Base-by-base conservation (phyloP, 768 basidiomycete species). In the Tephrocybe sp. region DNA sequence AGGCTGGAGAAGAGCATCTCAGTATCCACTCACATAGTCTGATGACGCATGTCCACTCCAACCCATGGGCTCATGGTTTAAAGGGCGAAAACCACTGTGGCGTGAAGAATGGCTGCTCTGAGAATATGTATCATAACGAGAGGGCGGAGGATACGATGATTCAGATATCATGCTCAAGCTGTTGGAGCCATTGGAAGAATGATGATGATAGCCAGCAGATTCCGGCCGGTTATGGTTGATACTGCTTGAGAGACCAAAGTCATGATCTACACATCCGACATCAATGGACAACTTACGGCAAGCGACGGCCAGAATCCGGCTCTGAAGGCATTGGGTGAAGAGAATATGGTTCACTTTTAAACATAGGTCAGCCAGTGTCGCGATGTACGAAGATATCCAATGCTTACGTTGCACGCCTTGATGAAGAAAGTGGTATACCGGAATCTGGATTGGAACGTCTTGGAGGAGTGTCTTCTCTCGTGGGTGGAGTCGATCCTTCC, bases 401-500 rank as follows among this genome's bases (percentile, higher is more conserved):
- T 33, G 59, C 68, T 61, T 59, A 77, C 77, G 64, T 68, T 59
- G 66, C 67, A 53, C 74, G 75, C 52, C 73, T 63, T 41, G 51
- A 47, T 4, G 74, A 68, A 43, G 71, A 56, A 41, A 77, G 63
- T 11, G 77, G 72, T 34, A 76, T 62, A 52, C 65, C 71, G 32
- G 76, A 55, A 51, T 80, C 76, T 34, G 68, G 56, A 42, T 75
- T 74, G 18, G 68, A 62, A 43, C 83, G 77, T 58, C 77, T 75
- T 20, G 85, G 81, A 28, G 86, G 87, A 1, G 84, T 82, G 54
- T 70, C 78, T 47, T 86, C 81, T 45, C 86, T 78, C 18, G 82
- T 85, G 3, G 88, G 84, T 28, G 88, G 86, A 15, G 86, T 84
- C 15, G 88, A 88, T 5, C 78, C 73, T 52, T 88, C 87, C 21